These are phyloP conservation scores for Cytospora paraplurivora DNA, from an alignment of 2,329 filamentous ascomycete genomes.

Conservation along the genomic window DNA sequence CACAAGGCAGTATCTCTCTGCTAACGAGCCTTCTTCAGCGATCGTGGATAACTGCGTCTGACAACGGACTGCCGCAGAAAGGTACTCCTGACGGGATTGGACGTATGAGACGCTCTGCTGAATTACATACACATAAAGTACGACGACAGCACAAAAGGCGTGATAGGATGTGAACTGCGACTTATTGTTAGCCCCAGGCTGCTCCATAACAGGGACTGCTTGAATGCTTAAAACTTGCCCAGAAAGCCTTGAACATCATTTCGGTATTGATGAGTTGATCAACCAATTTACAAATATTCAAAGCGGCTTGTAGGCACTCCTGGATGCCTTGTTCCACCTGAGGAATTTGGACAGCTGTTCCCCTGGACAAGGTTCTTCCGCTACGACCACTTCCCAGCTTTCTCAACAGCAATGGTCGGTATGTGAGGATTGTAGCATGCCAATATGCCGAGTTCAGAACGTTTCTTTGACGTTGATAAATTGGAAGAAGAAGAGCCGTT, in stretches of 20 bases:
- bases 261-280: constrained; percentile 41
- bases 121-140: constrained; percentile 49
- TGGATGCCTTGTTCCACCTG: constrained; percentile 35
- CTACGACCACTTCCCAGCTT: constrained; percentile 35
- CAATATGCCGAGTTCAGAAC: constrained; percentile 46
- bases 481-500: constrained; percentile 39
- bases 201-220: neutral
- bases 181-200: neutral
- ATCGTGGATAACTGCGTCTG: constrained; percentile 43
- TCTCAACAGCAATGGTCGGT: constrained; percentile 43
- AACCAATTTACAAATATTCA: constrained; percentile 42
- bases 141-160: constrained; percentile 47
- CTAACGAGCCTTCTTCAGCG: constrained; percentile 42
- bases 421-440: constrained; percentile 45
- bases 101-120: constrained; percentile 38
- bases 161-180: constrained; percentile 45
- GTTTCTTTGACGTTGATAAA: constrained; percentile 46
- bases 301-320: constrained; percentile 44
- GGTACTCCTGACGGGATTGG: constrained; percentile 33
- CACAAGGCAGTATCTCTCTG: constrained; percentile 46
- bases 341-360: neutral
- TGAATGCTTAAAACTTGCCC: constrained; percentile 35
- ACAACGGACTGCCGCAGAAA: constrained; percentile 43
- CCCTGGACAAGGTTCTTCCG: constrained; percentile 28
- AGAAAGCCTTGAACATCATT: constrained; percentile 45